These are phyloP conservation scores for Trichocladium uniseriatum DNA, from an alignment of 495 filamentous ascomycete genomes.

Conservation along the genomic window DNA sequence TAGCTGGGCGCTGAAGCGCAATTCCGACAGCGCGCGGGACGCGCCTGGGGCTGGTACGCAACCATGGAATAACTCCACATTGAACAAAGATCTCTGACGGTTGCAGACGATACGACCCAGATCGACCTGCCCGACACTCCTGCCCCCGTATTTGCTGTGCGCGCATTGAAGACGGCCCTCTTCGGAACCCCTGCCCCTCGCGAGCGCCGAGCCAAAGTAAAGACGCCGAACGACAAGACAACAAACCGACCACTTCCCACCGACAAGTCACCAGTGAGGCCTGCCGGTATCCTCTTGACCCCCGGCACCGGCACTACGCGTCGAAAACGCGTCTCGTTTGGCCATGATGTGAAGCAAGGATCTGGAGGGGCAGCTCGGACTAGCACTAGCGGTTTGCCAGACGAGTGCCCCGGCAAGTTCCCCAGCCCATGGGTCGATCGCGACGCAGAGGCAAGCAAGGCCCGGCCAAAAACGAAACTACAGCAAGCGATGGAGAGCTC, in stretches of 20 bases:
- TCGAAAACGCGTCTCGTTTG: slow-evolving; percentile 86
- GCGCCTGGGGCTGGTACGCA: slow-evolving; percentile 20
- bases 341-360: slow-evolving; percentile 46
- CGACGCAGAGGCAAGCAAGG: slow-evolving; percentile 12
- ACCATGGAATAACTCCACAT: not conserved
- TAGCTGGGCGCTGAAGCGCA: slow-evolving; percentile 46
- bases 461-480: slow-evolving; percentile 41
- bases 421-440: slow-evolving; percentile 49
- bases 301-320: slow-evolving; percentile 71
- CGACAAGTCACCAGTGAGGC: slow-evolving; percentile 36
- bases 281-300: slow-evolving; percentile 67
- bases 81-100: slow-evolving; percentile 1
- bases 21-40: slow-evolving; percentile 23
- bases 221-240: slow-evolving; percentile 18
- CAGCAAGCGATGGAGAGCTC: slow-evolving; percentile 45
- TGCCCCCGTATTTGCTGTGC: slow-evolving; percentile 85
- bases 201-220: slow-evolving; percentile 17
- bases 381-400: slow-evolving; percentile 41
- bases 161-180: slow-evolving; percentile 81
- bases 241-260: not conserved
- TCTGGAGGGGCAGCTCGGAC: slow-evolving; percentile 22
- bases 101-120: slow-evolving; percentile 37
- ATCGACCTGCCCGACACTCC: slow-evolving; percentile 80
- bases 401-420: slow-evolving; percentile 50
- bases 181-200: slow-evolving; percentile 68